Conservation (phyloP, 2,329 filamentous ascomycete species). For the Colletotrichum godetiae region DNA sequence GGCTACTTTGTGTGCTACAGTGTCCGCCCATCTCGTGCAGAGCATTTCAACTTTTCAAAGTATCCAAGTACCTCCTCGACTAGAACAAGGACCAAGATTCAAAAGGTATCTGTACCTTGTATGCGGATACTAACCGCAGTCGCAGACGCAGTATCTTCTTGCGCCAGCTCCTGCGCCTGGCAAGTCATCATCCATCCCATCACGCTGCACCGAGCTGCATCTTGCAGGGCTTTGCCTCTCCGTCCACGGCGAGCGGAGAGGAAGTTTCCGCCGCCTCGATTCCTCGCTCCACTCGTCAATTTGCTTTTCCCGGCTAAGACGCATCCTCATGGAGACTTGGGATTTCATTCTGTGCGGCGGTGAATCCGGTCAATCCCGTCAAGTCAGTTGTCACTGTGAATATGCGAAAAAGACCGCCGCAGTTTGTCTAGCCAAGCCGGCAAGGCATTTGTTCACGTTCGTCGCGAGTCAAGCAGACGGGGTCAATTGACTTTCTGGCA, state of each 20-base stretch:
- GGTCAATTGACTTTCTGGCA: background rate
- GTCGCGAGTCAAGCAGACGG: background rate
- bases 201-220: background rate
- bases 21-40: background rate
- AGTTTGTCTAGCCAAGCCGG: background rate
- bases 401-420: background rate
- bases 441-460: background rate
- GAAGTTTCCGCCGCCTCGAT: constrained; percentile 16
- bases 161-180: background rate
- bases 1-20: constrained; percentile 4
- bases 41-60: too few relatives aligned
- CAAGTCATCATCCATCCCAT: background rate
- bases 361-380: background rate
- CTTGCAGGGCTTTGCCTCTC: background rate
- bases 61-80: too few relatives aligned
- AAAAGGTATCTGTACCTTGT: background rate
- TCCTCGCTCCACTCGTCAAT: background rate
- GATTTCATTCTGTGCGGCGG: constrained; percentile 10
- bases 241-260: constrained; percentile 20
- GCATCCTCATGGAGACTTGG: background rate
- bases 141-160: background rate
- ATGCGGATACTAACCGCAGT: background rate
- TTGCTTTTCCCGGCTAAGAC: background rate
- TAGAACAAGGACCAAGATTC: too few relatives aligned
- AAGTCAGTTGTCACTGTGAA: background rate